phyloP scores from a whole-genome alignment of 2,329 filamentous ascomycete species.

The Berkeleyomyces rouxiae region DNA sequence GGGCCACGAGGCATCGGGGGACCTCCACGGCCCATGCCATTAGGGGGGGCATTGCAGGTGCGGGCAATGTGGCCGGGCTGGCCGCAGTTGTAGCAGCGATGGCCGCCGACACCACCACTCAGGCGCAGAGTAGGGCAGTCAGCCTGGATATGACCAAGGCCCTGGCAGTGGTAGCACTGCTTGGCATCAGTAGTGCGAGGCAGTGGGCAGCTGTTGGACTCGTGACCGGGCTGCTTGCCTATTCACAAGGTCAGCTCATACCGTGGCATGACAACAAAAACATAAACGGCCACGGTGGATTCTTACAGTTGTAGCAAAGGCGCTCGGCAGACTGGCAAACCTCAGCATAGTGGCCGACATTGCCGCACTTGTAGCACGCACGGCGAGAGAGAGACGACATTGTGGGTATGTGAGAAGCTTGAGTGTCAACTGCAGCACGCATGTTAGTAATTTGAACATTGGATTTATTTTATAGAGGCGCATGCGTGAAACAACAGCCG shows the following conservation, averaged over 20 bases:
- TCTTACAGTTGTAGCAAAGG: conserved; percentile 97
- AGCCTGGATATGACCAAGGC: conserved; percentile 92
- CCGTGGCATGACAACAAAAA: background rate
- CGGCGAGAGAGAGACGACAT: conserved; percentile 73
- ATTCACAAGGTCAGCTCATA: conserved; percentile 16
- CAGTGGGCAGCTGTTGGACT: conserved; percentile 93
- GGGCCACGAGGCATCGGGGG: conserved; percentile 51
- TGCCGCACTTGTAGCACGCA: conserved; percentile 72
- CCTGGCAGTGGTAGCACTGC: conserved; percentile 99
- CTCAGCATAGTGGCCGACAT: conserved; percentile 68
- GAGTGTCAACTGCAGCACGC: background rate
- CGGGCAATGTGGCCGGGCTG: conserved; percentile 85
- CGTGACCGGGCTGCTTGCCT: conserved; percentile 85
- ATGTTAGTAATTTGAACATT: too few relatives aligned
- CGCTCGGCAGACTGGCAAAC: conserved; percentile 96
- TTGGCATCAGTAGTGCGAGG: conserved; percentile 96
- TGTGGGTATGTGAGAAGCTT: conserved; percentile 19
- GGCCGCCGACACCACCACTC: conserved; percentile 64
- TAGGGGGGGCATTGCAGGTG: conserved; percentile 59
- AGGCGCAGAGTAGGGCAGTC: conserved; percentile 94
- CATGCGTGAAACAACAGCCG: too few relatives aligned
- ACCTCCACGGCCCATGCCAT: conserved; percentile 48
- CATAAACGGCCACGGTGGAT: background rate
- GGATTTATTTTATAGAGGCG: too few relatives aligned
- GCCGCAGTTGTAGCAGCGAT: conserved; percentile 93